phyloP scores from a whole-genome alignment of 192 early-diverging fungal genomes.

The Mortierella antarctica region DNA sequence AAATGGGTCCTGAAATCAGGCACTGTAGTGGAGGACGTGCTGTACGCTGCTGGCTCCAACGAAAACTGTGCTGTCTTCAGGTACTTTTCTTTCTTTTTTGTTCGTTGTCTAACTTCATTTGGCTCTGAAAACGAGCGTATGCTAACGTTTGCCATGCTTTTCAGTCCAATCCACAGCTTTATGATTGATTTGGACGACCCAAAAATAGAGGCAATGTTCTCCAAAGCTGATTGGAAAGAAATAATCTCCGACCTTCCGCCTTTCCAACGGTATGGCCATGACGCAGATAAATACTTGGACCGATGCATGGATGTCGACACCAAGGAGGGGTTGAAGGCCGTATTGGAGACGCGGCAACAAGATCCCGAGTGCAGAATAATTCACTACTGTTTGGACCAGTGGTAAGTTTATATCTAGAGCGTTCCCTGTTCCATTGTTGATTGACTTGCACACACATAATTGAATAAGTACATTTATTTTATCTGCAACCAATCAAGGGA shows the following conservation, averaged over 20 bases:
- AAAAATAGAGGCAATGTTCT: slow-evolving; percentile 18
- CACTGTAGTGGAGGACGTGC: slow-evolving; percentile 18
- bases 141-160: background rate
- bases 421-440: slow-evolving; percentile 19
- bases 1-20: slow-evolving; percentile 12
- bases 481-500: slow-evolving; percentile 28
- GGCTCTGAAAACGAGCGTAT: too few species aligned
- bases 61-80: background rate
- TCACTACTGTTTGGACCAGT: slow-evolving; percentile 35
- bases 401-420: slow-evolving; percentile 27
- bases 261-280: slow-evolving; percentile 1
- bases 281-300: slow-evolving; percentile 5
- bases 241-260: slow-evolving; percentile 10
- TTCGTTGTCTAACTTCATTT: too few species aligned
- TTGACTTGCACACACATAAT: slow-evolving; percentile 23
- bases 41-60: slow-evolving; percentile 17
- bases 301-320: slow-evolving; percentile 1
- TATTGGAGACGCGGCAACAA: background rate
- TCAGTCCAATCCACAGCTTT: slow-evolving; percentile 15
- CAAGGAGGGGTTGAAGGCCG: background rate
- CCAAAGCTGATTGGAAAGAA: slow-evolving; percentile 12
- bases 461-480: slow-evolving; percentile 30
- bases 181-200: slow-evolving; percentile 22
- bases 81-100: background rate
- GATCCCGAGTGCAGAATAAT: slow-evolving; percentile 33